These are phyloP conservation scores for Aegle marmelos DNA, from an alignment of 345 rosid genomes.

Conservation along the genomic window DNA sequence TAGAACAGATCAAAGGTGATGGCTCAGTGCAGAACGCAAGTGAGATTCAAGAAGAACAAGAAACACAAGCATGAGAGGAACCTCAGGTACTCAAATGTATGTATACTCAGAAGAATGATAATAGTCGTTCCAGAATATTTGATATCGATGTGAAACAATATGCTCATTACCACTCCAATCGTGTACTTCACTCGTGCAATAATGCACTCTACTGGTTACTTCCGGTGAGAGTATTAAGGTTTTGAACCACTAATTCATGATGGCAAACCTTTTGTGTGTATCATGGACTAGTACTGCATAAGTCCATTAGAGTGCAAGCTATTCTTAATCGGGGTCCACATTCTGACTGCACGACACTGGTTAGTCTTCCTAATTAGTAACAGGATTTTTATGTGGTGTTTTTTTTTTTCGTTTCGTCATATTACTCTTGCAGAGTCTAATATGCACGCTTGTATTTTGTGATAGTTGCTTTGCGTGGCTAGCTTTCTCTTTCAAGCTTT, in stretches of 20 bases:
- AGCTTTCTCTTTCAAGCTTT: background rate
- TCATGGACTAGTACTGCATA: background rate
- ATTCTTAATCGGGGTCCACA: background rate
- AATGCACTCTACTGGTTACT: background rate
- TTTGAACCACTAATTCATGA: background rate
- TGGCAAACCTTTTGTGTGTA: background rate
- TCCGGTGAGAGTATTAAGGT: background rate
- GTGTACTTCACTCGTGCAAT: background rate
- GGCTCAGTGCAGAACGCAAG: conserved; percentile 34
- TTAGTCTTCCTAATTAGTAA: background rate
- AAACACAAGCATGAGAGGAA: conserved; percentile 35
- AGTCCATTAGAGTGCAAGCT: background rate
- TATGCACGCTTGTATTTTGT: background rate
- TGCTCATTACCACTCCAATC: background rate
- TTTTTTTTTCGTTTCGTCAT: background rate
- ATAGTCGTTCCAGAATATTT: background rate
- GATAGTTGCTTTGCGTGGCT: background rate
- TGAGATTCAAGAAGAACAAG: conserved; percentile 63
- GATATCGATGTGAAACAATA: background rate
- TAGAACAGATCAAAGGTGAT: conserved; percentile 30
- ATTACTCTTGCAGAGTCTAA: background rate
- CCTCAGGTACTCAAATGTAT: background rate
- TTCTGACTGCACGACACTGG: background rate
- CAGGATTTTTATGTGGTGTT: background rate
- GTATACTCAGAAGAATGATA: background rate